Percentiles rank a stretch among this genome's conserved stretches.
These are phyloP conservation scores for Didymella glomerata DNA, from an alignment of 2,329 filamentous ascomycete genomes.

Conservation along the genomic window DNA sequence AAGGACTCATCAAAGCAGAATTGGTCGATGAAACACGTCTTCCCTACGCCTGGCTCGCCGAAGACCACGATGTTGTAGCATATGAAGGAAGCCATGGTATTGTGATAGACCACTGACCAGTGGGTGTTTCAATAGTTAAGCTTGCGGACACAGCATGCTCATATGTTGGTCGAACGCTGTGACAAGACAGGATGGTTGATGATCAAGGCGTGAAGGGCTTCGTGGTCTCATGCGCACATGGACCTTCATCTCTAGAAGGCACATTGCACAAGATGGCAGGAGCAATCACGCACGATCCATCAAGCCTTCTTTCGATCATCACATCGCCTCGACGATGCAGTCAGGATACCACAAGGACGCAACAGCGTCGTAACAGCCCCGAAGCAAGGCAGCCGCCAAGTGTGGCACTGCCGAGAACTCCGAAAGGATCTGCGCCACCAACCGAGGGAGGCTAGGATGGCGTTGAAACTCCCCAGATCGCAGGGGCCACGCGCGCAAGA, in stretches of 20 bases:
- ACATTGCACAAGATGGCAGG: not conserved
- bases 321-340: not conserved
- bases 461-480: slow-evolving; percentile 9
- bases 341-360: not conserved
- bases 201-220: slow-evolving; percentile 8
- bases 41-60: slow-evolving; percentile 32
- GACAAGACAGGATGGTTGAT: not conserved
- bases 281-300: not conserved
- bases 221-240: not conserved
- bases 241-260: not conserved
- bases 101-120: not conserved
- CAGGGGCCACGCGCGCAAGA: slow-evolving; percentile 15
- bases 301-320: not conserved
- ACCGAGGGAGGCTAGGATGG: slow-evolving; percentile 16
- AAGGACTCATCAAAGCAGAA: slow-evolving; percentile 22
- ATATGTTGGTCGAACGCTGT: not conserved
- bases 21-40: slow-evolving; percentile 34
- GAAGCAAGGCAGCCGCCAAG: slow-evolving; percentile 10
- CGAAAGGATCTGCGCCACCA: slow-evolving; percentile 21
- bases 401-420: slow-evolving; percentile 15
- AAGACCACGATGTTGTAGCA: slow-evolving; percentile 23
- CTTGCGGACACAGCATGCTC: not conserved
- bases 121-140: not conserved
- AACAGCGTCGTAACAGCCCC: slow-evolving; percentile 1
- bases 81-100: slow-evolving; percentile 1